Evolutionary conservation across 2,329 filamentous ascomycete species (phyloP).

Genomic region (Aureobasidium mangrovei): DNA sequence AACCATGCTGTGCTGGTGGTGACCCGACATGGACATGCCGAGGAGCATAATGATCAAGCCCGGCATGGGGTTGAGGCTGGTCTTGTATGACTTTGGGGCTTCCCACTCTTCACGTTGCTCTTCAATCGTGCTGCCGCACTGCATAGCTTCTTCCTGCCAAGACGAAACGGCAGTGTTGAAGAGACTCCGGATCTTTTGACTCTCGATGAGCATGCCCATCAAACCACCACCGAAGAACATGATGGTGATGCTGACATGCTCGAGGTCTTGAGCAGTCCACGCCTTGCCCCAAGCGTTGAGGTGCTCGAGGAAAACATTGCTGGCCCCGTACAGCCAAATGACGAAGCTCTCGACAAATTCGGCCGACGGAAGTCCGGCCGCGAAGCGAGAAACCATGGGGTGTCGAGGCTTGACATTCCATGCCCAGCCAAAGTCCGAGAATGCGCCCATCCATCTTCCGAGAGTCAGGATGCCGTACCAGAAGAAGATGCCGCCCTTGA

Average conservation of each 20-base stretch:
- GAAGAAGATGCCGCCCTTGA: conserved; percentile 88
- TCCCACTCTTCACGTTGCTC: conserved; percentile 35
- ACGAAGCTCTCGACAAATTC: conserved; percentile 81
- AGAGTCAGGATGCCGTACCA: conserved; percentile 80
- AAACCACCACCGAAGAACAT: conserved; percentile 85
- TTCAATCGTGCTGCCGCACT: neutral
- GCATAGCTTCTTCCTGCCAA: conserved; percentile 11
- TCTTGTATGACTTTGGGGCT: conserved; percentile 56
- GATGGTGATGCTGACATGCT: conserved; percentile 82
- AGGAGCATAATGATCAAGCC: conserved; percentile 73
- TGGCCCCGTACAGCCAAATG: conserved; percentile 77
- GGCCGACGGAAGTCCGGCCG: conserved; percentile 53
- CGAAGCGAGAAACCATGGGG: conserved; percentile 52
- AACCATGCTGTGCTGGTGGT: conserved; percentile 70
- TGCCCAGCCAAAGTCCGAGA: conserved; percentile 81
- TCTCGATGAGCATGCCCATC: conserved; percentile 30
- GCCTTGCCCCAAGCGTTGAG: conserved; percentile 58
- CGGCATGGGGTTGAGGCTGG: conserved; percentile 79
- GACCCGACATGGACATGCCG: conserved; percentile 86
- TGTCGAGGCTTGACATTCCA: conserved; percentile 70
- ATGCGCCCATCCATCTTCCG: conserved; percentile 78
- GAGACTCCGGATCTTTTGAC: conserved; percentile 52
- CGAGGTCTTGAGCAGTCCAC: conserved; percentile 71
- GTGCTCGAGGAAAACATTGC: conserved; percentile 85
- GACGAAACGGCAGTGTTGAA: conserved; percentile 30